These are phyloP conservation scores for Phylloporus scabripes DNA, from an alignment of 768 basidiomycete genomes.

Conservation along the genomic window DNA sequence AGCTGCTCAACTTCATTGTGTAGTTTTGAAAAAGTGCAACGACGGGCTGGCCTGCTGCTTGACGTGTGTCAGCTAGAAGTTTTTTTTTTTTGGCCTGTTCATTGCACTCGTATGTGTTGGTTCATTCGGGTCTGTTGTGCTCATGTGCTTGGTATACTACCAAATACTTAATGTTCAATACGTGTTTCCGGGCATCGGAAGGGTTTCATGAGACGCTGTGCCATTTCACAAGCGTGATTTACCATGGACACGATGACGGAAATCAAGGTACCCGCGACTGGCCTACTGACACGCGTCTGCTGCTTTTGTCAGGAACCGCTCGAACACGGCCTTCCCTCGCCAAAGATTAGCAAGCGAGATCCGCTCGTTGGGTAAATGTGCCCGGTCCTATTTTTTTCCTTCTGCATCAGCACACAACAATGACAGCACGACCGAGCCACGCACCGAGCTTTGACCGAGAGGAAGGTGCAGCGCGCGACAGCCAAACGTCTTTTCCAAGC, in stretches of 20 bases:
- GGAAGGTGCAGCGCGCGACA: conserved; percentile 92
- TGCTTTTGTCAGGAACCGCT: conserved; percentile 62
- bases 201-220: neutral
- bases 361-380: conserved; percentile 90
- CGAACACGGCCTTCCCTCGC: conserved; percentile 70
- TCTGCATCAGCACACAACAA: neutral
- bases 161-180: neutral
- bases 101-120: neutral
- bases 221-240: no score
- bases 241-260: neutral
- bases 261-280: neutral
- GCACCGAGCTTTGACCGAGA: conserved; percentile 84
- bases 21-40: neutral
- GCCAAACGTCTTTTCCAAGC: conserved; percentile 84
- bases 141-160: neutral
- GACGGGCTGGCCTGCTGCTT: conserved; percentile 23
- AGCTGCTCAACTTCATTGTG: neutral
- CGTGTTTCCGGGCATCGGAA: neutral
- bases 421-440: conserved; percentile 19
- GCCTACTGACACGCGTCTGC: conserved; percentile 25
- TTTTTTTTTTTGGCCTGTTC: neutral
- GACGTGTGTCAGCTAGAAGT: conserved; percentile 14
- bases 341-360: conserved; percentile 80
- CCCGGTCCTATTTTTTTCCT: conserved; percentile 58
- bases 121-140: neutral